These are phyloP conservation scores for Cucurbita pepo DNA, from an alignment of 306 rosid species.

Conservation along the genomic window DNA sequence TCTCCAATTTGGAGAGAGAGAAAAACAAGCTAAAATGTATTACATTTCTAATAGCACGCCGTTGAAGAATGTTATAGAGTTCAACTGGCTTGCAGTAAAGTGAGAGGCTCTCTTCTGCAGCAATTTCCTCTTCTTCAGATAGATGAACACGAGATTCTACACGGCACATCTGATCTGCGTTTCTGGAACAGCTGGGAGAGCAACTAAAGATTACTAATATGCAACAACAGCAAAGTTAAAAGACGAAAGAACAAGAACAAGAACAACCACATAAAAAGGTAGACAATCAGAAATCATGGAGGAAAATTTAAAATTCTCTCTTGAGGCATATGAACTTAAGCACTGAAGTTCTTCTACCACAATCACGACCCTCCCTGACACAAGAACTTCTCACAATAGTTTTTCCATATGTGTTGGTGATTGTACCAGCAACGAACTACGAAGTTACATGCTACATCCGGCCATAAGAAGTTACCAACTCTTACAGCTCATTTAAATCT, in stretches of 20 bases:
- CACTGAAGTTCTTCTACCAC: neutral
- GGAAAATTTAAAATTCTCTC: neutral
- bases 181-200: slow-evolving; percentile 23
- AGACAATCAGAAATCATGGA: neutral
- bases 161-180: slow-evolving; percentile 34
- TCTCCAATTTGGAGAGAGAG: neutral
- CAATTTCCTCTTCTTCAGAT: slow-evolving; percentile 51
- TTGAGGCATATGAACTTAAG: neutral
- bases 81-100: slow-evolving; percentile 69
- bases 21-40: neutral
- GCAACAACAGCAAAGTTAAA: neutral
- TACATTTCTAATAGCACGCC: slow-evolving; percentile 41
- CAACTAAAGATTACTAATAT: slow-evolving; percentile 8
- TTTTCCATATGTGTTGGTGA: neutral
- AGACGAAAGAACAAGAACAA: neutral
- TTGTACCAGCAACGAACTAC: neutral
- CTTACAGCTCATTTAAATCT: neutral
- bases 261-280: neutral
- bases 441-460: neutral
- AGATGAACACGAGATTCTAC: slow-evolving; percentile 28
- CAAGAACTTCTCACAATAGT: neutral
- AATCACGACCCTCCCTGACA: neutral
- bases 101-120: slow-evolving; percentile 55
- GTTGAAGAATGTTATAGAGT: slow-evolving; percentile 55
- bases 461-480: neutral